Conservation (phyloP, 2,329 filamentous ascomycete genomes). For the Cyphellophora europaea region DNA sequence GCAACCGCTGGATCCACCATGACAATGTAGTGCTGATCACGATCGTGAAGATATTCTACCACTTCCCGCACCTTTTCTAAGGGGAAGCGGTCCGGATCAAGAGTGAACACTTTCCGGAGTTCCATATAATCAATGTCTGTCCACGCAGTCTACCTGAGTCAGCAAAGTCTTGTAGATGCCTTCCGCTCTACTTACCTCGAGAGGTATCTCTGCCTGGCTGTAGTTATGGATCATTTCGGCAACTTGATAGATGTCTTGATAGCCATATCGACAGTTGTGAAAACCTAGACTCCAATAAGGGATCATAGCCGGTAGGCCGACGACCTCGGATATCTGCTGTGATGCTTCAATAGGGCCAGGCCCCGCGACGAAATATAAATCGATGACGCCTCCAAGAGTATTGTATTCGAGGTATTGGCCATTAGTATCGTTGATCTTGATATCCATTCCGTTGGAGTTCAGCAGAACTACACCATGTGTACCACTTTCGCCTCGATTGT, state of each 20-base stretch:
- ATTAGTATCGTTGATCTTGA: constrained; percentile 58
- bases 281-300: no score
- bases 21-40: constrained; percentile 61
- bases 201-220: no score
- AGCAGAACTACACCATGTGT: constrained; percentile 60
- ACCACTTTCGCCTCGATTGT: constrained; percentile 51
- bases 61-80: constrained; percentile 50
- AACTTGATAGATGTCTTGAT: no score
- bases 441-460: constrained; percentile 69
- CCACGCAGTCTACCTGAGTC: constrained; percentile 28
- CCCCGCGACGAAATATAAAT: constrained; percentile 59
- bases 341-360: constrained; percentile 49
- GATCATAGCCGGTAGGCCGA: constrained; percentile 50
- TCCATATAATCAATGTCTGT: constrained; percentile 22
- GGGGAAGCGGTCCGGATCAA: constrained; percentile 27
- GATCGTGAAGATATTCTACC: constrained; percentile 55
- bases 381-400: constrained; percentile 64
- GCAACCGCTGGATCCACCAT: constrained; percentile 60
- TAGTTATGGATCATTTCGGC: no score
- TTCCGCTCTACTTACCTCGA: no score
- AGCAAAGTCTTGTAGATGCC: constrained; percentile 49
- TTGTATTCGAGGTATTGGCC: constrained; percentile 71
- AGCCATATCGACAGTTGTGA: no score
- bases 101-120: constrained; percentile 25
- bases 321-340: constrained; percentile 49